Conservation (phyloP, 2,329 filamentous ascomycete species). For the Pestalotiopsis sp. region DNA sequence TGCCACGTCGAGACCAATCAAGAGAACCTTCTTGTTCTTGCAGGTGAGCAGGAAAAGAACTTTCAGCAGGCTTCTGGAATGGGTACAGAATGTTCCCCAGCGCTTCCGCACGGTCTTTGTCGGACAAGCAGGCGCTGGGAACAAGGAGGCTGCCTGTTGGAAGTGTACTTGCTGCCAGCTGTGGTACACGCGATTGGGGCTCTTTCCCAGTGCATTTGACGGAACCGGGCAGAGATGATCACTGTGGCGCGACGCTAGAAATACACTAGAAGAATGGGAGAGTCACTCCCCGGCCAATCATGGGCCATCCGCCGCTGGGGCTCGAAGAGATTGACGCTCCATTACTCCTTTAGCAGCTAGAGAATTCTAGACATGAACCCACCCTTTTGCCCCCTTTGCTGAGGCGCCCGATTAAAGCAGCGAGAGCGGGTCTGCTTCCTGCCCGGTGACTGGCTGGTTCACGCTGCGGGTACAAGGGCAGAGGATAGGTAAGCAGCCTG, state of each 20-base stretch:
- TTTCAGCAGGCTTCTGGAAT: conserved; percentile 11
- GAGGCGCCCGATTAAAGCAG: conserved; percentile 14
- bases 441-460: neutral
- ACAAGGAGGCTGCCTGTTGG: neutral
- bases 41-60: conserved; percentile 7
- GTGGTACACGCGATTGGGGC: neutral
- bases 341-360: neutral
- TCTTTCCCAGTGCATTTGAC: neutral
- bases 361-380: neutral
- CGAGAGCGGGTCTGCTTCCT: conserved; percentile 5
- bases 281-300: conserved; percentile 26
- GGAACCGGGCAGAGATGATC: conserved; percentile 11
- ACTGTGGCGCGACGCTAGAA: conserved; percentile 37
- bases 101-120: neutral
- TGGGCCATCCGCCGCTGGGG: neutral
- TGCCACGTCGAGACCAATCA: neutral
- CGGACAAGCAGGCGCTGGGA: neutral
- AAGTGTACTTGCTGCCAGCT: neutral
- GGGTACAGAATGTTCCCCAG: conserved; percentile 11
- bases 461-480: neutral
- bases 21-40: conserved; percentile 11
- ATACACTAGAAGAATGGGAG: conserved; percentile 37
- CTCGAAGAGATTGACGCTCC: conserved; percentile 14
- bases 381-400: neutral
- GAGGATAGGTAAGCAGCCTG: neutral